Conservation (phyloP, 768 basidiomycete genomes). For the Rhodosporidiobolus sp. region DNA sequence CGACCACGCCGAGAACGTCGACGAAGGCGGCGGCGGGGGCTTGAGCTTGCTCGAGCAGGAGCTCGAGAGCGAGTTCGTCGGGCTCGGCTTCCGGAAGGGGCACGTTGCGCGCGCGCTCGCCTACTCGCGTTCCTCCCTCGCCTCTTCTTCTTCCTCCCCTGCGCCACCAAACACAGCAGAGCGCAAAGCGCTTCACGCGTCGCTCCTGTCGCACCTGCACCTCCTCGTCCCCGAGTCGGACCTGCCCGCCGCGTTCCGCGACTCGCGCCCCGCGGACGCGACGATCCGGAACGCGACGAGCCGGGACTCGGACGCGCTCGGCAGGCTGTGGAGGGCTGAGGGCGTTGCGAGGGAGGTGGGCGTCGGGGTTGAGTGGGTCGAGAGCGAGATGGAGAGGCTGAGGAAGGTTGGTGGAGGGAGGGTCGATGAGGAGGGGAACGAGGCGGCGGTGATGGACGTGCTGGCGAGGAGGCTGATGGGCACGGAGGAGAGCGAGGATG, state of each 20-base stretch:
- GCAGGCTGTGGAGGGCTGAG: slow-evolving; percentile 42
- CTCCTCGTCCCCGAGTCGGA: slow-evolving; percentile 83
- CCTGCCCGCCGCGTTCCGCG: slow-evolving; percentile 57
- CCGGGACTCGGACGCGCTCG: slow-evolving; percentile 31
- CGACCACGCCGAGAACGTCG: slow-evolving; percentile 47
- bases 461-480: slow-evolving; percentile 1
- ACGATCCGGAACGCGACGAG: slow-evolving; percentile 36
- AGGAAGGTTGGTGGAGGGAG: neutral
- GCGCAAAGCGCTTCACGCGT: no score
- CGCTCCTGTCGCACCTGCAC: slow-evolving; percentile 74
- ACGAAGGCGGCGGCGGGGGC: slow-evolving; percentile 37
- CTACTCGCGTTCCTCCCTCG: slow-evolving; percentile 56
- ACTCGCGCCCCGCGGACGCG: slow-evolving; percentile 31
- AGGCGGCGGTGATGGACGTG: slow-evolving; percentile 6
- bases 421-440: neutral
- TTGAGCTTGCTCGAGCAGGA: slow-evolving; percentile 50
- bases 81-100: slow-evolving; percentile 62
- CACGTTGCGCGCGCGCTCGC: slow-evolving; percentile 53
- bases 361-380: slow-evolving; percentile 30
- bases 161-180: slow-evolving; percentile 57
- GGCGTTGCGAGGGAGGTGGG: slow-evolving; percentile 36
- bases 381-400: slow-evolving; percentile 5
- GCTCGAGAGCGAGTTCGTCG: slow-evolving; percentile 59
- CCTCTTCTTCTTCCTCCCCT: slow-evolving; percentile 55
- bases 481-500: neutral